Percentiles rank a stretch among this genome's conserved stretches.
These are phyloP conservation scores for Rhododendron vialii DNA, from an alignment of 148 eudicot genomes.

Conservation along the genomic window DNA sequence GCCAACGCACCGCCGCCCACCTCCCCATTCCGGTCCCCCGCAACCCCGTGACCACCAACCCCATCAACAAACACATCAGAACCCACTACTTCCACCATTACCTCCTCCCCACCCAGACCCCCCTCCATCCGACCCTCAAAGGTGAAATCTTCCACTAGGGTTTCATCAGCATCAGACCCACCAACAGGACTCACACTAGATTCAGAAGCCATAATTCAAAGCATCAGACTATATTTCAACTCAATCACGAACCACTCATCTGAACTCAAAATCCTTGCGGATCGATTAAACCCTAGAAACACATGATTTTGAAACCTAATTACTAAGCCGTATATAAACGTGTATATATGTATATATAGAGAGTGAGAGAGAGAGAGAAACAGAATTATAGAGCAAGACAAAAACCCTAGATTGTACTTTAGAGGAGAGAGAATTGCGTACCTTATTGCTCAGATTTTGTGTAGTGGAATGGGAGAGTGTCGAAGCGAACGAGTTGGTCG, in stretches of 20 bases:
- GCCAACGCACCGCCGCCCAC: constrained; percentile 6
- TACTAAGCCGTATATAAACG: neutral
- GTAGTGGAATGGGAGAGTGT: neutral
- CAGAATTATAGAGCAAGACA: neutral
- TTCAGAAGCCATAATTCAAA: constrained; percentile 21
- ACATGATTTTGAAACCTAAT: constrained; percentile 2
- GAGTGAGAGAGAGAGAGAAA: too few relatives aligned
- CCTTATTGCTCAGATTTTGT: constrained; percentile 2
- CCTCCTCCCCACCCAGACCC: constrained; percentile 20
- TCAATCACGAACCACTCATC: neutral
- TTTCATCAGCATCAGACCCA: constrained; percentile 13
- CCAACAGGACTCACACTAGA: constrained; percentile 10
- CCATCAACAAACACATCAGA: constrained; percentile 56
- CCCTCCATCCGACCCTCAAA: constrained; percentile 14
- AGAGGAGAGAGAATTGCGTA: neutral
- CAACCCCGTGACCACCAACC: constrained; percentile 19
- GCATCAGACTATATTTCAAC: constrained; percentile 14
- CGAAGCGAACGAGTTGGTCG: neutral
- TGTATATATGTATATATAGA: neutral
- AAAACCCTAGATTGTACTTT: constrained; percentile 2
- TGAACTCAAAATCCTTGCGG: neutral
- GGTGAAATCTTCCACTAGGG: constrained; percentile 9
- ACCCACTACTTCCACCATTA: constrained; percentile 60
- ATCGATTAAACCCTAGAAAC: constrained; percentile 12
- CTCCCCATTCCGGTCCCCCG: constrained; percentile 17